Evolutionary conservation across 208 protist genomes (phyloP), one percentile per base, ranked within the genome.

Genomic region (Leishmania lainsoni): DNA sequence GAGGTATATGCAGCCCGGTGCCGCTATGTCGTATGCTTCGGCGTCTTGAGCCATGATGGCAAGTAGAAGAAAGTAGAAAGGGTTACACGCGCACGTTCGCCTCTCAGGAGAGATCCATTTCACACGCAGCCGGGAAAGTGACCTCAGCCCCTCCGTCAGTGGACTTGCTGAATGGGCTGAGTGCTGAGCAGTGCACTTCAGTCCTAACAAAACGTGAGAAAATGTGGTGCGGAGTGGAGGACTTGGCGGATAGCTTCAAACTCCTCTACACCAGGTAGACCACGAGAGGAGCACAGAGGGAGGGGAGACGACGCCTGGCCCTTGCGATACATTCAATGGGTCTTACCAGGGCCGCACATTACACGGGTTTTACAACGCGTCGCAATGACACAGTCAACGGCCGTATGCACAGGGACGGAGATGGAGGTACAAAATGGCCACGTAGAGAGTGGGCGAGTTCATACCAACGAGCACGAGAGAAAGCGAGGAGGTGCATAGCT

Each of bases 1-100:
- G 52, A 95, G 74, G 65, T 83, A 65, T 35, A 35, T 22, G 39
- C 74, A 3, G 35, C 35, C 54, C 17, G 20, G 54, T 29, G 35
- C 32, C 32, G 5, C 20, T 8, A 48, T 2, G 22, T n/a, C 26
- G 29, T 42, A 26, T 16, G 12, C 56, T 26, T 51, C 52, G 0
- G 35, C 39, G 20, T 20, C 35, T 22, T 68, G 22, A 17, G 74
- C 29, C 78, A 81, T 81, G 39, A 22, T 45, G 26, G 9, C 9
- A n/a, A 32, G 32, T 32, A 3, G n/a, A 54, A 48, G 48, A 54
- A 17, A 58, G n/a, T 12, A 14, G 22, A 75, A 5, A 35, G 22
- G 17, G 16, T 12, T 17, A 42, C 20, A 58, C 48, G 29, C 22
- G 35, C 70, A 39, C 26, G 26, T 22, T 49, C 35, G 6, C 32